Conservation (phyloP, 306 rosid species). For the Quillaja saponaria region DNA sequence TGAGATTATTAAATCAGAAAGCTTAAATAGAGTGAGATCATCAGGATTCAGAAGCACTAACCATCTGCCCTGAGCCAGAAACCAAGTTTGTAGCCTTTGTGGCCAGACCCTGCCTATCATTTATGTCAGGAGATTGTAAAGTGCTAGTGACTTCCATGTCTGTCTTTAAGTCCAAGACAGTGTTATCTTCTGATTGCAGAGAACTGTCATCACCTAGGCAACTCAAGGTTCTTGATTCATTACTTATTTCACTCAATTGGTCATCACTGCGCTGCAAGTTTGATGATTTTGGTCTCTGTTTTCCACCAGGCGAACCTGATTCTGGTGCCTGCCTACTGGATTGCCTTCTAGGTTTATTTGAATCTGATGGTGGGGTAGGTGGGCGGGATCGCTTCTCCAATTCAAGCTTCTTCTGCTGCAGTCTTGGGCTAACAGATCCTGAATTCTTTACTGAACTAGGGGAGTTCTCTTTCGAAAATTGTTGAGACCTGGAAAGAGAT, state of each 20-base stretch:
- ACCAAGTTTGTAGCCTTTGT: slow-evolving; percentile 46
- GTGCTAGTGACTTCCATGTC: slow-evolving; percentile 61
- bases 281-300: slow-evolving; percentile 47
- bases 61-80: slow-evolving; percentile 57
- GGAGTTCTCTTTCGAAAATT: slow-evolving; percentile 41
- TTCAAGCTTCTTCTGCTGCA: slow-evolving; percentile 73
- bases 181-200: slow-evolving; percentile 43
- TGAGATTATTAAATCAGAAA: too few relatives aligned
- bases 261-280: slow-evolving; percentile 53
- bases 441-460: slow-evolving; percentile 52
- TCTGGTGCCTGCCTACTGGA: slow-evolving; percentile 48
- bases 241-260: slow-evolving; percentile 66
- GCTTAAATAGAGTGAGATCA: slow-evolving; percentile 5
- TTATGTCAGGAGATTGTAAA: slow-evolving; percentile 37
- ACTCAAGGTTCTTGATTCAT: slow-evolving; percentile 56
- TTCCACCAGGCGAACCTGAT: slow-evolving; percentile 55
- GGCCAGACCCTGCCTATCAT: slow-evolving; percentile 48
- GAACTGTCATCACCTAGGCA: slow-evolving; percentile 62
- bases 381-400: slow-evolving; percentile 69
- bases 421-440: slow-evolving; percentile 77
- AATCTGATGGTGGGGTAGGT: slow-evolving; percentile 58
- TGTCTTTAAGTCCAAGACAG: slow-evolving; percentile 35
- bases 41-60: slow-evolving; percentile 30
- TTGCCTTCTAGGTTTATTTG: slow-evolving; percentile 61
- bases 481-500: slow-evolving; percentile 53